Evolutionary conservation across 2,329 filamentous ascomycete species (phyloP), one percentile per base, ranked within the genome.

Genomic region (Karstenula rhodostoma): DNA sequence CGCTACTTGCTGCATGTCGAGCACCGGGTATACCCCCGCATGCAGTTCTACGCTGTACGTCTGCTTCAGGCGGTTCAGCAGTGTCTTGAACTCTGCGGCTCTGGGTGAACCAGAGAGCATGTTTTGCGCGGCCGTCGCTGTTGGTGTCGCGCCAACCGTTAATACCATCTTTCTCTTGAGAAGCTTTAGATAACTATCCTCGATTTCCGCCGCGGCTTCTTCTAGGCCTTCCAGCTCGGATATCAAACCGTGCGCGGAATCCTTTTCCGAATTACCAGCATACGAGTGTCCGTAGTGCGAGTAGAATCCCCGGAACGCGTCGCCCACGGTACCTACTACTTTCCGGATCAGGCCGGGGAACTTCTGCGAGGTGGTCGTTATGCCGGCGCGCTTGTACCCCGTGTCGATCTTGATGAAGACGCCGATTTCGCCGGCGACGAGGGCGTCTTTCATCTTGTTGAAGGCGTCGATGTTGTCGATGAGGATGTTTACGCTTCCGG

Each of bases 1-100:
- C 0, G 90, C 88, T 1, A 94, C 81, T 75, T 95, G 92, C 74
- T 95, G 92, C 68, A 94, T 82, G 74, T 95, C 92, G 9, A 94
- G 84, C 3, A 88, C 82, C 0, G 91, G 87, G 72, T 94, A 94
- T 2, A 92, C 89, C 32, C 90, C 91, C 0, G 91, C 90, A 73
- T 94, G 91, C 1, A 93, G 80, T 73, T 93, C 91, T 27, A 93
- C 81, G 3, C 62, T 27, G 44, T 63, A 78, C 2, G 62, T 69
- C 43, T 72, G 54, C 48, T 75, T 74, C 54, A 78, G 67, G 22
- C 73, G 68, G 12, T 67, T 69, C 27, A 87, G 77, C 27, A 81
- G 73, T 1, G 66, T 62, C 23, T 77, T 77, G 40, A 86, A 80
- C 25, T 77, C 66, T 33, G 77, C 72, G 6, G 75, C 71, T 0